phyloP scores from a whole-genome alignment of 768 basidiomycete species.

The Suillus fuscotomentosus region DNA sequence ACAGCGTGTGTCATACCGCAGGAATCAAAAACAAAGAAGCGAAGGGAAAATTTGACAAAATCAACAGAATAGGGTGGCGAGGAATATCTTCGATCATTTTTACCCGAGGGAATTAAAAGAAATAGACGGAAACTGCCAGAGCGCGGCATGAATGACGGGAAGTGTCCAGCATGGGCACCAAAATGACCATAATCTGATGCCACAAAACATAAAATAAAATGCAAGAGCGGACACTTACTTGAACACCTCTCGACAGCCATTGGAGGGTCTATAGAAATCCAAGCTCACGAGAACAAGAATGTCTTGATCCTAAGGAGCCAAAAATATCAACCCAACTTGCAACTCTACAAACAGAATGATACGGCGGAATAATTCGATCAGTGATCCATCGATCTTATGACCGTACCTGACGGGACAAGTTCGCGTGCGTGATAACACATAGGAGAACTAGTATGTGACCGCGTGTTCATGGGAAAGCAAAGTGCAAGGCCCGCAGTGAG shows the following conservation, averaged over 20 bases:
- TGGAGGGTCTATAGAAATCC: conserved; percentile 48
- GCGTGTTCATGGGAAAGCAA: conserved; percentile 9
- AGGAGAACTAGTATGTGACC: conserved; percentile 2
- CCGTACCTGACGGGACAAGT: conserved; percentile 1
- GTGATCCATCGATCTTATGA: conserved; percentile 4
- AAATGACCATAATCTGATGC: background rate
- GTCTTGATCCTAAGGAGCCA: conserved; percentile 52
- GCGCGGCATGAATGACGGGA: background rate
- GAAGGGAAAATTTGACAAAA: conserved; percentile 9
- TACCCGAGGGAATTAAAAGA: conserved; percentile 22
- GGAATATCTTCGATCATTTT: conserved; percentile 6
- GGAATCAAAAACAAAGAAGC: conserved; percentile 10
- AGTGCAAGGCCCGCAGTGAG: conserved; percentile 13
- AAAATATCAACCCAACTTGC: conserved; percentile 18
- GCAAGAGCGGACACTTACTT: conserved; percentile 42
- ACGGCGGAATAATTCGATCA: conserved; percentile 6
- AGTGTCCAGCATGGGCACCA: background rate
- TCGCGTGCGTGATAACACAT: background rate
- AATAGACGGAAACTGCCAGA: conserved; percentile 15
- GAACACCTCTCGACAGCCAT: conserved; percentile 59
- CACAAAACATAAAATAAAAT: background rate
- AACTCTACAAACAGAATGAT: background rate
- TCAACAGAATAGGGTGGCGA: conserved; percentile 18
- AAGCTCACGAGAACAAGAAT: conserved; percentile 58
- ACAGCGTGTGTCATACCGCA: conserved; percentile 16